phyloP scores from a whole-genome alignment of 1,139 yeast species.

The Nakaseomyces bracarensis region DNA sequence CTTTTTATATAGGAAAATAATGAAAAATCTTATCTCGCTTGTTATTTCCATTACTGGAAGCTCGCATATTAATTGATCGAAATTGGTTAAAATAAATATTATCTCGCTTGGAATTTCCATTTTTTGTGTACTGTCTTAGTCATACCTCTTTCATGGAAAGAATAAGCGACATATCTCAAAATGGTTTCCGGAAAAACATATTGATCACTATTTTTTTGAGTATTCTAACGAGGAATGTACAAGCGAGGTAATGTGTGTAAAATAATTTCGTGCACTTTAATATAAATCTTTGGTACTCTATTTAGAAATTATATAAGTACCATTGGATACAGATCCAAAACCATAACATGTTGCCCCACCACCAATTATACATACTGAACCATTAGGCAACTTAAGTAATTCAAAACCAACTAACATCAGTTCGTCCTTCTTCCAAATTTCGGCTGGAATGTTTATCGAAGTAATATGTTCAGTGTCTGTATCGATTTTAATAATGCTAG shows the following conservation, averaged over 20 bases:
- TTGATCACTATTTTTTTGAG: not conserved
- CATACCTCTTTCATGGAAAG: not conserved
- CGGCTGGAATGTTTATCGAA: conserved; percentile 31
- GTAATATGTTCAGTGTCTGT: conserved; percentile 20
- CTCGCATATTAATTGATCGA: no score
- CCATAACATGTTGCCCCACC: conserved; percentile 86
- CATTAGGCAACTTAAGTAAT: conserved; percentile 26
- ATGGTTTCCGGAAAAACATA: not conserved
- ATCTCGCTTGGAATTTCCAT: not conserved
- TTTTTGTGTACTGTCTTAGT: not conserved
- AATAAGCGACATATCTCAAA: not conserved
- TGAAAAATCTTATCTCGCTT: conserved; percentile 1
- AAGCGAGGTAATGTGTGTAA: not conserved
- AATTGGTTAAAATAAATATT: no score
- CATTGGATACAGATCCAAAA: conserved; percentile 65
- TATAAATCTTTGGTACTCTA: no score
- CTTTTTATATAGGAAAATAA: not conserved
- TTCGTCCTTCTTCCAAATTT: conserved; percentile 35
- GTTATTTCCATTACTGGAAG: not conserved
- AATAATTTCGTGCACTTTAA: no score
- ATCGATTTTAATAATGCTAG: conserved; percentile 37
- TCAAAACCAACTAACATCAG: conserved; percentile 52
- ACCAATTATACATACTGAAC: conserved; percentile 38
- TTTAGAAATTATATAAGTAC: not conserved
- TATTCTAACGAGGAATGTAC: not conserved